These are phyloP conservation scores for Exophiala spinifera DNA, from an alignment of 2,329 filamentous ascomycete genomes.

Conservation along the genomic window DNA sequence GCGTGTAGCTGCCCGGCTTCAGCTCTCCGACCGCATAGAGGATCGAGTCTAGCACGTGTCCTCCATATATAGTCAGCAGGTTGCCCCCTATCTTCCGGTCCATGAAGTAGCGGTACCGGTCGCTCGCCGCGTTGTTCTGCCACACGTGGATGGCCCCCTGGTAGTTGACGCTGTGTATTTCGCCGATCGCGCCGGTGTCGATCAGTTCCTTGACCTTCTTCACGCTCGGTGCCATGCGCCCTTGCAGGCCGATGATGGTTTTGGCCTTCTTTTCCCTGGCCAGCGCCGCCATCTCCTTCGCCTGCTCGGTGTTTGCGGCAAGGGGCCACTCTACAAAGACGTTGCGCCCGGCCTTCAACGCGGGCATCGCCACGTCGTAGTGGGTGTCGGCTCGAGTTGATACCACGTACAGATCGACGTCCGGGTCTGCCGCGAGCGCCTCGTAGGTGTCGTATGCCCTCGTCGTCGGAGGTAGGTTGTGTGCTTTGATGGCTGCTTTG, in stretches of 20 bases:
- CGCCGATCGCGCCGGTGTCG: slow-evolving; percentile 48
- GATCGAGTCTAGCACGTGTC: slow-evolving; percentile 32
- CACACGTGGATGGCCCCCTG: slow-evolving; percentile 39
- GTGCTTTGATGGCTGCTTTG: slow-evolving; percentile 43
- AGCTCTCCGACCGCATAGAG: slow-evolving; percentile 27
- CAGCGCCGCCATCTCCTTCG: slow-evolving; percentile 41
- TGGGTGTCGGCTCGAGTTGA: slow-evolving; percentile 56
- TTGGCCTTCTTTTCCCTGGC: slow-evolving; percentile 36
- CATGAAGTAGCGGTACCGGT: slow-evolving; percentile 48
- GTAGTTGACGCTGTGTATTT: slow-evolving; percentile 52
- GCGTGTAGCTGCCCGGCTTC: slow-evolving; percentile 22
- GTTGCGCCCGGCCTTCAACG: slow-evolving; percentile 51
- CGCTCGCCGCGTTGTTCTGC: slow-evolving; percentile 27
- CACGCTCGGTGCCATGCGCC: slow-evolving; percentile 45
- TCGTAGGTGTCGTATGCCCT: slow-evolving; percentile 52
- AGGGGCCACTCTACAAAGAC: slow-evolving; percentile 61
- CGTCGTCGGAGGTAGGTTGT: slow-evolving; percentile 41
- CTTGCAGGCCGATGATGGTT: slow-evolving; percentile 54
- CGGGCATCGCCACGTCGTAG: slow-evolving; percentile 44
- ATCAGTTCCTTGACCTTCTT: slow-evolving; percentile 48
- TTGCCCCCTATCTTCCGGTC: slow-evolving; percentile 47
- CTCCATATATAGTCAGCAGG: slow-evolving; percentile 39
- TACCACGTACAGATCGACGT: slow-evolving; percentile 56
- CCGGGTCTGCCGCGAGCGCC: slow-evolving; percentile 47
- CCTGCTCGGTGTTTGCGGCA: slow-evolving; percentile 43